Evolutionary conservation across 495 filamentous ascomycete genomes (phyloP).

Genomic region (Daldinia childiae): DNA sequence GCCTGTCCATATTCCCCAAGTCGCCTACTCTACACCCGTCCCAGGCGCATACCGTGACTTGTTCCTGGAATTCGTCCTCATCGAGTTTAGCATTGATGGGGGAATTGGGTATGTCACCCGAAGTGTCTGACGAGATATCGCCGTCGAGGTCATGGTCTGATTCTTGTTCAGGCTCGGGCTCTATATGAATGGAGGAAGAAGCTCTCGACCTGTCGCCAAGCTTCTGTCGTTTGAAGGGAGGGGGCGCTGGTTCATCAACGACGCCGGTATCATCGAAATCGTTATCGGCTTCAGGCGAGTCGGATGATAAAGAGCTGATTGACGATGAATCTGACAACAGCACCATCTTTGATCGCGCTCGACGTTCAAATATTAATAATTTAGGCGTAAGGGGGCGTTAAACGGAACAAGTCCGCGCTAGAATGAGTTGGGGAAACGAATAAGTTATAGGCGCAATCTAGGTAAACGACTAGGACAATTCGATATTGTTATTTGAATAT

Average conservation of each 20-base stretch:
- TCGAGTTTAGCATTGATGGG: conserved; percentile 70
- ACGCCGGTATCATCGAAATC: conserved; percentile 56
- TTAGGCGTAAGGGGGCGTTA: background rate
- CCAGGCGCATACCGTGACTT: conserved; percentile 91
- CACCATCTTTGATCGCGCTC: conserved; percentile 31
- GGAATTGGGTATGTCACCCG: conserved; percentile 80
- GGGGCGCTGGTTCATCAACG: conserved; percentile 48
- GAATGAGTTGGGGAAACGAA: background rate
- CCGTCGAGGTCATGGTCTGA: conserved; percentile 51
- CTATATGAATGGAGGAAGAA: conserved; percentile 57
- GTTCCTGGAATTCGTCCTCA: conserved; percentile 86
- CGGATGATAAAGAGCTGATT: conserved; percentile 52
- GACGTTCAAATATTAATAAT: background rate
- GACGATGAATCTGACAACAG: conserved; percentile 46
- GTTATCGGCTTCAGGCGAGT: conserved; percentile 59
- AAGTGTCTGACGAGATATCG: conserved; percentile 87
- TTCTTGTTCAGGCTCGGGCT: conserved; percentile 52
- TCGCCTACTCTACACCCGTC: conserved; percentile 84
- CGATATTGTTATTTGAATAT: background rate
- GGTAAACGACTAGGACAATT: background rate
- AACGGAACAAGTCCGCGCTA: background rate
- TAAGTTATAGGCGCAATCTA: background rate
- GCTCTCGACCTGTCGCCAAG: conserved; percentile 54
- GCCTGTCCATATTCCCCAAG: conserved; percentile 88
- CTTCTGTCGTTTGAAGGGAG: conserved; percentile 63